Conservation (phyloP, 805 yeast genomes). For the Pichia gijzeniarum region DNA sequence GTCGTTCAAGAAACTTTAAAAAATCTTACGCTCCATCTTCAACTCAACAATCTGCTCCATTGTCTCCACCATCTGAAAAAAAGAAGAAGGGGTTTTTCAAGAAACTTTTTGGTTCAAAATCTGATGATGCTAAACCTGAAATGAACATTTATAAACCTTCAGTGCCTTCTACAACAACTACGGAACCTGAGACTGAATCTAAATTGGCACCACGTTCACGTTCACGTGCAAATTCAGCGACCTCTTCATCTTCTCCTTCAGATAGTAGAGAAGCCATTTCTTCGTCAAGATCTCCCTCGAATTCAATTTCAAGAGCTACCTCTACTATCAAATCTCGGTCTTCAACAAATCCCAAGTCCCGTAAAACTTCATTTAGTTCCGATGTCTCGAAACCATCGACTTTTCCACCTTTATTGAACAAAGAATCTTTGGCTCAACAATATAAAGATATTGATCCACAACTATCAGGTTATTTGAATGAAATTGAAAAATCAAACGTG, state of each 20-base stretch:
- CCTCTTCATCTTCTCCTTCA: too few relatives aligned
- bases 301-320: not conserved
- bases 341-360: not conserved
- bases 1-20: not conserved
- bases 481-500: constrained; percentile 17
- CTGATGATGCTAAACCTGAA: constrained; percentile 13
- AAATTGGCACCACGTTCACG: too few relatives aligned
- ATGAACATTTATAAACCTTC: constrained; percentile 4
- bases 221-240: not conserved
- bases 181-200: not conserved
- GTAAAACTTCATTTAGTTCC: not conserved
- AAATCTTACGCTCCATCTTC: constrained; percentile 1
- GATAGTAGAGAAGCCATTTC: not conserved
- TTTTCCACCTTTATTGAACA: not conserved
- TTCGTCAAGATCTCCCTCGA: not conserved
- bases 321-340: not conserved
- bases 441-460: constrained; percentile 37
- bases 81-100: constrained; percentile 24
- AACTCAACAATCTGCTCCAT: constrained; percentile 1
- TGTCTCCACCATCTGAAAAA: constrained; percentile 7
- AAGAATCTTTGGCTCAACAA: constrained; percentile 16
- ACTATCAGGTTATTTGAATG: constrained; percentile 39
- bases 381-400: not conserved
- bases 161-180: not conserved
- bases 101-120: constrained; percentile 24